A percentile compares a stretch with the other conserved stretches of the same genome.
Evolutionary conservation across 2,329 filamentous ascomycete species (phyloP).

Genomic region (Phaeosphaeriaceae sp.): DNA sequence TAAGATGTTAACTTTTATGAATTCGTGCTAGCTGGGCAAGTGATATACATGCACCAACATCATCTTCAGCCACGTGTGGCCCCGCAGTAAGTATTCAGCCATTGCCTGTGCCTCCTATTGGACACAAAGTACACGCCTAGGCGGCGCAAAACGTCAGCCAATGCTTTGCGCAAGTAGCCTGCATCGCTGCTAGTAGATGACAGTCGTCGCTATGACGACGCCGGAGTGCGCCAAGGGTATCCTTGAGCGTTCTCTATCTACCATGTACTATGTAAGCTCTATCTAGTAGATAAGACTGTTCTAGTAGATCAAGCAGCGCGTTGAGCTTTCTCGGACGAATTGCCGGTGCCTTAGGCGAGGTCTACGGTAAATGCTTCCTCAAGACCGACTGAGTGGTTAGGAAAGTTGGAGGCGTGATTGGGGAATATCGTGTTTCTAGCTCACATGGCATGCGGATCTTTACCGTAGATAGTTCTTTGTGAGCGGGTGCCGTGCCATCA

Average conservation of each 20-base stretch:
- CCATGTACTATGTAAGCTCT: background rate
- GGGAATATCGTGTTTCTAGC: constrained; percentile 12
- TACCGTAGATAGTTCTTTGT: background rate
- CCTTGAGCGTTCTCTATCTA: background rate
- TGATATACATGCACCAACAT: too few relatives aligned
- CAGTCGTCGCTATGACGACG: constrained; percentile 17
- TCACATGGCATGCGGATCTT: constrained; percentile 1
- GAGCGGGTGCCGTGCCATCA: background rate
- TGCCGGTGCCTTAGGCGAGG: constrained; percentile 20
- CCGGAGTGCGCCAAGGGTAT: background rate
- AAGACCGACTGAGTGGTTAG: constrained; percentile 13
- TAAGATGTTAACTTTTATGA: too few relatives aligned
- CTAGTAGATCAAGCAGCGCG: background rate
- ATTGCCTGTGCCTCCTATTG: constrained; percentile 7
- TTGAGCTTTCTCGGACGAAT: constrained; percentile 1
- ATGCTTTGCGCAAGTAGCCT: constrained; percentile 4
- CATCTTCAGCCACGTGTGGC: background rate
- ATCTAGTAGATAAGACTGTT: background rate
- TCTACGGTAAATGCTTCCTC: constrained; percentile 12
- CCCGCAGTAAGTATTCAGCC: background rate
- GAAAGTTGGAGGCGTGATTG: constrained; percentile 11
- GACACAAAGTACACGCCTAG: background rate
- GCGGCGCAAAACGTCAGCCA: constrained; percentile 12
- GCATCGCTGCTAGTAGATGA: background rate
- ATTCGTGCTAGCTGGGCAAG: too few relatives aligned